Evolutionary conservation across 805 yeast species (phyloP).

Genomic region (Yarrowia osloensis): DNA sequence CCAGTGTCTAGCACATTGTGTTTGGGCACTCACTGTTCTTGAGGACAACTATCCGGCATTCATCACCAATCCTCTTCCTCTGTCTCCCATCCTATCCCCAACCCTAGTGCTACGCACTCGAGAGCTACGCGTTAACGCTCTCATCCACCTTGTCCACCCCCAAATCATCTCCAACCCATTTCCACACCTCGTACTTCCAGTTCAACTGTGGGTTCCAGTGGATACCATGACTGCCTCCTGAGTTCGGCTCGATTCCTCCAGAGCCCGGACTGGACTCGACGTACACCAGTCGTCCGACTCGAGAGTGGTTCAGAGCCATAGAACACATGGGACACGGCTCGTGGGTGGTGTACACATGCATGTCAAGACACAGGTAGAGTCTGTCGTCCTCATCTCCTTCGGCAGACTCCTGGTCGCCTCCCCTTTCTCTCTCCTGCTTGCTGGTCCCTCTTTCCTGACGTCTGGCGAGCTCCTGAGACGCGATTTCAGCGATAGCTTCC

Average conservation of each 20-base stretch:
- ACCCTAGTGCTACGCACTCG: too few relatives aligned
- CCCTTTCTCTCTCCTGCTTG: not conserved
- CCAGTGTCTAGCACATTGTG: too few relatives aligned
- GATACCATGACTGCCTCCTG: slow-evolving; percentile 71
- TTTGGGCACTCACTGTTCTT: too few relatives aligned
- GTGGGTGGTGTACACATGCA: slow-evolving; percentile 83
- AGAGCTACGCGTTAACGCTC: not conserved
- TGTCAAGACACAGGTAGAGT: slow-evolving; percentile 70
- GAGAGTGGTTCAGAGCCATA: slow-evolving; percentile 93
- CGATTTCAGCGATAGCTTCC: slow-evolving; percentile 66
- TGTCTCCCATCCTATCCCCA: too few relatives aligned
- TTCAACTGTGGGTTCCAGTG: slow-evolving; percentile 76
- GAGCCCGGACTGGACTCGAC: slow-evolving; percentile 51
- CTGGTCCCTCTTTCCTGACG: slow-evolving; percentile 38
- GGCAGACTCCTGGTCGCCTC: not conserved
- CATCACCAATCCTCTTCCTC: too few relatives aligned
- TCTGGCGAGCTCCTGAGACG: slow-evolving; percentile 52
- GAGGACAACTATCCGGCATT: too few relatives aligned
- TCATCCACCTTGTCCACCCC: not conserved
- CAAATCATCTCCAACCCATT: slow-evolving; percentile 48
- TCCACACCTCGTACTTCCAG: slow-evolving; percentile 85
- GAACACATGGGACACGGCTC: slow-evolving; percentile 97
- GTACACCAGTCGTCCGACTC: slow-evolving; percentile 71
- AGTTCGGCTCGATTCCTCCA: slow-evolving; percentile 56
- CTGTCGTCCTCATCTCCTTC: slow-evolving; percentile 32